Conservation (phyloP, 495 filamentous ascomycete genomes). For the Aspergillus bertholletiae region DNA sequence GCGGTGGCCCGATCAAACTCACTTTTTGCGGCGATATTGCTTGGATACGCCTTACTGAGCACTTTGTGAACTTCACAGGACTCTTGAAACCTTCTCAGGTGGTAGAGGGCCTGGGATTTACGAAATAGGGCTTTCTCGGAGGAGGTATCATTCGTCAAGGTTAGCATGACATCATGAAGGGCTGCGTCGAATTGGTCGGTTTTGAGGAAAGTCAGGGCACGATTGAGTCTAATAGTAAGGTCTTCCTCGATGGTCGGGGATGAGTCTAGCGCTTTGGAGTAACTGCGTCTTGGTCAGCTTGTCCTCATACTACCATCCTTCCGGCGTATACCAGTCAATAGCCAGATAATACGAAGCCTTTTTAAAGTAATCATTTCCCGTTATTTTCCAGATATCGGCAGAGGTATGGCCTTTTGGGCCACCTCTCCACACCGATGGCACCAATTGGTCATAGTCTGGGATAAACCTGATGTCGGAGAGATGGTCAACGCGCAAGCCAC, state of each 20-base stretch:
- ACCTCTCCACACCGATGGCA: constrained; percentile 34
- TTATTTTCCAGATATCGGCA: constrained; percentile 33
- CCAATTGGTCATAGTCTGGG: constrained; percentile 21
- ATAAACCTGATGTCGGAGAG: constrained; percentile 41
- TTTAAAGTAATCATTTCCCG: constrained; percentile 35
- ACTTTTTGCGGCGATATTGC: constrained; percentile 14
- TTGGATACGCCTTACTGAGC: constrained; percentile 23
- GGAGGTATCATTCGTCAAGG: constrained; percentile 15
- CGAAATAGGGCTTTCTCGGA: constrained; percentile 47
- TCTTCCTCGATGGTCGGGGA: constrained; percentile 12
- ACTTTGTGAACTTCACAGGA: constrained; percentile 21
- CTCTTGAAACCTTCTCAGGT: constrained; percentile 38
- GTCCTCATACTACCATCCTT: background rate
- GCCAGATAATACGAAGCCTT: constrained; percentile 13
- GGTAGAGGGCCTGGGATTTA: constrained; percentile 44
- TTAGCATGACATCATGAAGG: constrained; percentile 36
- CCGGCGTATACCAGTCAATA: constrained; percentile 21
- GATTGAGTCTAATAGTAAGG: constrained; percentile 32
- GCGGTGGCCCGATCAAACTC: constrained; percentile 13
- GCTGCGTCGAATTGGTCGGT: constrained; percentile 45
- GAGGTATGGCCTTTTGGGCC: constrained; percentile 13
- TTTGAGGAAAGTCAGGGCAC: constrained; percentile 43
- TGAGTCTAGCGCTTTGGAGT: constrained; percentile 23
- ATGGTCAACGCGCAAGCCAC: constrained; percentile 51
- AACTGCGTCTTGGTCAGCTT: constrained; percentile 19